Base-by-base conservation (phyloP, 2,329 filamentous ascomycete species). In the Cytospora chrysosperma region DNA sequence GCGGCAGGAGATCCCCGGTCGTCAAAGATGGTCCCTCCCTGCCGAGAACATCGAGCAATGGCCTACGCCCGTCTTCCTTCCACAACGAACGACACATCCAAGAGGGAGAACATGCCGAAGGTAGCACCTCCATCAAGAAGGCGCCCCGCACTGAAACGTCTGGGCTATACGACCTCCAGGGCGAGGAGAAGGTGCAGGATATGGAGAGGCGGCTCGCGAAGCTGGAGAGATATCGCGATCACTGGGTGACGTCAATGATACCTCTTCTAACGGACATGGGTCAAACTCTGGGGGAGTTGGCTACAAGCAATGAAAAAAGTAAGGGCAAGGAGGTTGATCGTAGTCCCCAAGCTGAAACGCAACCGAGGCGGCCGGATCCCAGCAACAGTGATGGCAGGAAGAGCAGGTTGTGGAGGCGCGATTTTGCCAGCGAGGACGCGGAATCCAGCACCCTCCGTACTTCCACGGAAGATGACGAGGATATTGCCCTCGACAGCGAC, bases 171-270 rank as follows among this genome's bases (percentile, higher is more conserved):
- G 64, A 66, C 61, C 43, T 9, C 28, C 64, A 64, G 4, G 61
- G 61, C n/a, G 64, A 64, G 50, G 58, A 61, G 32, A 61, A 64
- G 27, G 52, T 53, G 4, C 54, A 53, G 6, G 82, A 84, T 47
- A 78, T 83, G 71, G 80, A 82, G 66, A 74, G 74, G 13, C 77
- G 81, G 1, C 70, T 84, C 15, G 75, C 76, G 8, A 73, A 75
- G 19, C 74, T 84, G 1, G 81, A 84, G 70, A 74, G 75, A 19
- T 79, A 80, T 56, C 77, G 79, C 49, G 79, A 83, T 47, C 71
- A 78, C 3, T 79, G 79, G 76, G 70, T 80, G 50, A 73, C 76
- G 17, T 76, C 79, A 2, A 69, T 84, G 28, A 72, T 78, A 2
- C 78, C 80, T 4, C 73, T 83, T 4, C 71, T 83, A 47, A 76